These are phyloP conservation scores for Chlamydomonas sp. DNA, from an alignment of 139 green algal species.

Conservation along the genomic window DNA sequence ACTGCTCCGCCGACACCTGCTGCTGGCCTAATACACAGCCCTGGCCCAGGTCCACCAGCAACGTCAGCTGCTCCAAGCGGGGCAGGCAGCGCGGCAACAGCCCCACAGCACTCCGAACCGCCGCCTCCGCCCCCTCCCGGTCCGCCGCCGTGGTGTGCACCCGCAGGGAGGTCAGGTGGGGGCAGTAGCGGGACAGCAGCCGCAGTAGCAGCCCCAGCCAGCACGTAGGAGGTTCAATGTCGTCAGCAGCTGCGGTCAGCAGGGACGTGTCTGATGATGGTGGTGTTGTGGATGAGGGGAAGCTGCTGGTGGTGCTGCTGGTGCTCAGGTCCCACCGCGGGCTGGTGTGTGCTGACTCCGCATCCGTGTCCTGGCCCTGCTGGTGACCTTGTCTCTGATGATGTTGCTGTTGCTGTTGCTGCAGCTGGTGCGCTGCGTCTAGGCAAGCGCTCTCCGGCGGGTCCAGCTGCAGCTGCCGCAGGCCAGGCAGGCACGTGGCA, in stretches of 20 bases:
- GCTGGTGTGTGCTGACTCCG: too few species aligned
- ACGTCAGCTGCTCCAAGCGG: not conserved
- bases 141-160: not conserved
- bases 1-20: not conserved
- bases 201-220: not conserved
- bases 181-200: not conserved
- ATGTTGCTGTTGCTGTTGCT: too few species aligned
- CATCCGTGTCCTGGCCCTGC: too few species aligned
- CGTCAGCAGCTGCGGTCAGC: not conserved
- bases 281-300: too few species aligned
- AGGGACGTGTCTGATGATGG: not conserved
- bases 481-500: not conserved
- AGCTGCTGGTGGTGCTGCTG: too few species aligned
- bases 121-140: not conserved
- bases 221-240: not conserved
- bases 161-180: not conserved
- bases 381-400: too few species aligned
- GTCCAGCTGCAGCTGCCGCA: not conserved
- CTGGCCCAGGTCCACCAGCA: not conserved
- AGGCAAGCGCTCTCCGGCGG: not conserved
- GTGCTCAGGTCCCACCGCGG: too few species aligned
- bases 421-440: too few species aligned
- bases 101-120: not conserved
- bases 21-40: not conserved
- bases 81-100: not conserved